Percentiles rank a stretch among this genome's conserved stretches.
Conservation (phyloP, 2,329 filamentous ascomycete genomes). For the Podosphaera fusca region DNA sequence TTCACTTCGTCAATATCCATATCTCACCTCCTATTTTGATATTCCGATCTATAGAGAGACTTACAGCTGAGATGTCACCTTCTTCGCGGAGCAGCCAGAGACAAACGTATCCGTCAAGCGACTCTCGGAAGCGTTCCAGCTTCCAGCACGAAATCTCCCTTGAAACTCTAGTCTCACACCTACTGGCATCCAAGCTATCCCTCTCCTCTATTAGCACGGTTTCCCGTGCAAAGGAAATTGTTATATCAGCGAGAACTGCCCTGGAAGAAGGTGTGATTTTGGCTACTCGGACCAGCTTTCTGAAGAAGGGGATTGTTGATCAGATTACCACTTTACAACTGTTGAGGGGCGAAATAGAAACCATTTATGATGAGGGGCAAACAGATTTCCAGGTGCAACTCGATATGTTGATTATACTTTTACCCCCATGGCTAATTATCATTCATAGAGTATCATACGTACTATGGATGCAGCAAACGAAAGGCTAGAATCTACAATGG, state of each 20-base stretch:
- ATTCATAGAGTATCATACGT: slow-evolving; percentile 28
- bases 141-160: slow-evolving; percentile 22
- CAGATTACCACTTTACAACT: slow-evolving; percentile 29
- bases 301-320: slow-evolving; percentile 35
- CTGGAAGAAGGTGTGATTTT: slow-evolving; percentile 62
- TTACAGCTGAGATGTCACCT: background rate
- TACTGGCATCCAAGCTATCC: slow-evolving; percentile 70
- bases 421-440: background rate
- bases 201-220: slow-evolving; percentile 66
- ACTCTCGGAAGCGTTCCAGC: slow-evolving; percentile 7
- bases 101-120: slow-evolving; percentile 9
- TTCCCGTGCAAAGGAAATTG: slow-evolving; percentile 67
- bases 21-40: background rate
- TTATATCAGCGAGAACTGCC: slow-evolving; percentile 48
- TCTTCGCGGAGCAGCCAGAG: slow-evolving; percentile 5
- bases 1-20: background rate
- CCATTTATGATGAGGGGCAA: slow-evolving; percentile 33
- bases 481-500: slow-evolving; percentile 42
- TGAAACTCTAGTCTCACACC: slow-evolving; percentile 60
- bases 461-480: slow-evolving; percentile 43
- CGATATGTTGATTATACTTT: background rate
- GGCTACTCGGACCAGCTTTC: slow-evolving; percentile 43
- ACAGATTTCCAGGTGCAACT: slow-evolving; percentile 27
- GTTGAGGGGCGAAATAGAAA: slow-evolving; percentile 27
- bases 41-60: background rate